Base-by-base conservation (phyloP, 2,329 filamentous ascomycete species). In the Scedosporium minutisporum region DNA sequence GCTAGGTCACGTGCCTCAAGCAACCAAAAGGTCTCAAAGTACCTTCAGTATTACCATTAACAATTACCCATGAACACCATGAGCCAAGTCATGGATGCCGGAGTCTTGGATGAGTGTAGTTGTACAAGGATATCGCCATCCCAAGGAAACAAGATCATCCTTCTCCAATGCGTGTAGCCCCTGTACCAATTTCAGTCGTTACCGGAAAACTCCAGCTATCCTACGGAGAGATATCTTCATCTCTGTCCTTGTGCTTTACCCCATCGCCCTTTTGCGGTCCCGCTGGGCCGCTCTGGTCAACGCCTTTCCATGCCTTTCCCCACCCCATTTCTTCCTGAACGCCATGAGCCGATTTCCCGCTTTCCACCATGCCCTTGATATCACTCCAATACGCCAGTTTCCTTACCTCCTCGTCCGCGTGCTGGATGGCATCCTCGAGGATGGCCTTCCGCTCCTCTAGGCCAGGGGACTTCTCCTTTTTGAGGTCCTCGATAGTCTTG, bases 341-440 rank as follows among this genome's bases (percentile, higher is more conserved):
- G 2, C 78, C 80, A 18, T 76, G 73, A 41, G 71, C 73, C 2
- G 79, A 73, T 61, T 81, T 76, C 38, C 82, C 82, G 10, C 74
- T 75, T 65, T 80, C 78, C 0, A 87, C 83, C 75, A 91, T 86
- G 16, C 82, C 82, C 72, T 87, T 90, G 65, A 91, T 84, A 70
- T 96, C 90, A 70, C 89, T 93, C 88, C 93, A 96, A 71, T 92
- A 96, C 60, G 96, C 91, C 6, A 96, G 78, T 64, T 83, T 87
- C 63, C 87, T 87, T 59, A 96, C 88, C 70, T 96, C 90, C 68
- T 87, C 86, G 66, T 93, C 89, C 1, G 91, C 91, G 58, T 90
- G 87, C 65, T 87, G 81, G 12, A 91, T 81, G 1, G 93, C 91
- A 27, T 83, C 86, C 41, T 85, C 81, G n/a, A 97, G 80, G 66